Evolutionary conservation across 1,139 yeast genomes (phyloP).

Genomic region (Kazachstania sp.): DNA sequence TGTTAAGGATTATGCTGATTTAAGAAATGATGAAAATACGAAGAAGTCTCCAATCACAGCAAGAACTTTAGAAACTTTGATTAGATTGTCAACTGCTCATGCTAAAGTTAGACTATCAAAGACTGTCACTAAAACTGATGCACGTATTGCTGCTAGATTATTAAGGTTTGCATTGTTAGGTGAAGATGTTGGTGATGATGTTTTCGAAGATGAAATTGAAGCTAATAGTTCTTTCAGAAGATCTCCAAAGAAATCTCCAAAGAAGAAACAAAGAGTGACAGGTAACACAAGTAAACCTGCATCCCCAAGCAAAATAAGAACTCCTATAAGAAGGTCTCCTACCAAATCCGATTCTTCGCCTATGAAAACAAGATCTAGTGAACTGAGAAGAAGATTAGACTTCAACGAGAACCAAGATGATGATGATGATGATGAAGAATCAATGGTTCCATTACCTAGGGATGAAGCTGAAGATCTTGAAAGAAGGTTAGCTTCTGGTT

Average conservation of each 20-base stretch:
- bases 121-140: constrained; percentile 68
- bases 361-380: no score
- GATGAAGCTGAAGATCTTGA: constrained; percentile 26
- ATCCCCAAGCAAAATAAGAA: constrained; percentile 16
- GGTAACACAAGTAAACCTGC: constrained; percentile 11
- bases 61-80: constrained; percentile 91
- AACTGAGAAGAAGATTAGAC: constrained; percentile 13
- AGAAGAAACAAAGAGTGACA: constrained; percentile 23
- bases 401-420: constrained; percentile 15
- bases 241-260: constrained; percentile 30
- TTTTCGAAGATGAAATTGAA: constrained; percentile 23
- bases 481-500: constrained; percentile 23
- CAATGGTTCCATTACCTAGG: constrained; percentile 20
- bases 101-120: constrained; percentile 85
- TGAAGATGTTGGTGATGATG: constrained; percentile 32
- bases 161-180: constrained; percentile 73
- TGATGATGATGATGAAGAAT: constrained; percentile 13
- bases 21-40: constrained; percentile 75
- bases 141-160: constrained; percentile 77
- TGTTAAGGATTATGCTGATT: constrained; percentile 66
- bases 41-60: constrained; percentile 96
- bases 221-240: constrained; percentile 16
- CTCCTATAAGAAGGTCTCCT: constrained; percentile 12
- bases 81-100: constrained; percentile 93
- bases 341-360: constrained; percentile 3